phyloP scores from a whole-genome alignment of 345 rosid genomes.

The Capsella bursapastoris region DNA sequence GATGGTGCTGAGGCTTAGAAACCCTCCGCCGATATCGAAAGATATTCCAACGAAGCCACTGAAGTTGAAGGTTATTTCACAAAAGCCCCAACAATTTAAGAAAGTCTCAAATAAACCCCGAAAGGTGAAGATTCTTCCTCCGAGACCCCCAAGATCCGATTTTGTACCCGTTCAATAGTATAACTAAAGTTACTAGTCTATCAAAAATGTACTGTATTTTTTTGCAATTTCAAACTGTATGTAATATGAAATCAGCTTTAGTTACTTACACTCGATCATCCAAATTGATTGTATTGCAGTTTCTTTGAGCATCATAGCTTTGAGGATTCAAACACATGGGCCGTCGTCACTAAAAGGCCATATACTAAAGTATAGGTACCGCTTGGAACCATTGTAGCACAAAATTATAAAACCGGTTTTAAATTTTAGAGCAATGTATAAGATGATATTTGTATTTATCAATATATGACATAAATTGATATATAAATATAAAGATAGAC shows the following conservation, averaged over 20 bases:
- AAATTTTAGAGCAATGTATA: not conserved
- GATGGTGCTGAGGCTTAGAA: conserved; percentile 29
- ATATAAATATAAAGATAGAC: conserved; percentile 10
- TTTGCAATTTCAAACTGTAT: not conserved
- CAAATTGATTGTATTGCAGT: not conserved
- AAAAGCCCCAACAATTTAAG: conserved; percentile 1
- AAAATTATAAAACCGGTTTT: not conserved
- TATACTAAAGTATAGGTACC: not conserved
- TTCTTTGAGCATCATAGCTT: not conserved
- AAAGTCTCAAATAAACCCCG: conserved; percentile 1
- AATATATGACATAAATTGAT: not conserved
- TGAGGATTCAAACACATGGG: not conserved
- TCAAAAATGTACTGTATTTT: not conserved
- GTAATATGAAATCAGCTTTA: not conserved
- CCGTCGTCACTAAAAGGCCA: conserved; percentile 16
- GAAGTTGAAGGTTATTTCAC: conserved; percentile 16
- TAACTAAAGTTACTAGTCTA: not conserved
- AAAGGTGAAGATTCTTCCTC: conserved; percentile 13
- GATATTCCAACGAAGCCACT: conserved; percentile 21
- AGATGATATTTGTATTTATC: not conserved
- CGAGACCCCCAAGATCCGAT: not conserved
- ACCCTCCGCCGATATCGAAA: conserved; percentile 2
- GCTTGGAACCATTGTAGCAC: not conserved
- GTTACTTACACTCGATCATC: not conserved
- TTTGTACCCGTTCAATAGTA: not conserved